Base-by-base conservation (phyloP, 2,329 filamentous ascomycete species). In the Pseudonectria foliicola region DNA sequence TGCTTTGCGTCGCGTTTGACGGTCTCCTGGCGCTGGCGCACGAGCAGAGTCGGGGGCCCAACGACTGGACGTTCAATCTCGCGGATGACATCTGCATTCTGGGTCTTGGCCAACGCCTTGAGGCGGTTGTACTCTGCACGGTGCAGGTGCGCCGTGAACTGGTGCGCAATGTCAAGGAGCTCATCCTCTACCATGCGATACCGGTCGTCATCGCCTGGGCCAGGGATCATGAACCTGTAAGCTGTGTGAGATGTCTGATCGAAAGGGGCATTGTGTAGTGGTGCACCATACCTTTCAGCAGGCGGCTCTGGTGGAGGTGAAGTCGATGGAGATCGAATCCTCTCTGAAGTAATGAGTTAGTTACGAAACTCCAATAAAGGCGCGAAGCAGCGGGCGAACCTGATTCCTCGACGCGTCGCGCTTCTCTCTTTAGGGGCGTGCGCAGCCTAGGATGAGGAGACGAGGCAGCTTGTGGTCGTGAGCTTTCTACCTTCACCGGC, bases 171-270 rank as follows among this genome's bases (percentile, higher is more conserved):
- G 12, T 71, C 63, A 13, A 82, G 62, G 43, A 92, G 77, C 46
- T 90, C 85, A 49, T 92, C 85, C 57, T 90, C 85, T 0, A 92
- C 85, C 82, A 90, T 89, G 49, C 84, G 80, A 58, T 77, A 90
- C 35, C 62, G 63, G 53, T 89, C 83, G 55, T 92, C 85, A n/a
- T 70, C 59, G 4, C 72, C 65, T n/a, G 73, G 57, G 3, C 78
- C 80, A 30, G 77, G 68, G 3, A 67, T 63, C 82, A 90, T 88
- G 54, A 69, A 69, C 21, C 75, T 79, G 35, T 8, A 6, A 12
- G 12, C 6, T 10, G 13, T 10, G 13, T 15, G 8, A 28, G 10
- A 23, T 21, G 13, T 14, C 43, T 5, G 33, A 29, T 3, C 7
- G 13, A 33, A 4, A 23, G 11, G 21, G n/a, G 13, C 12, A 26